Evolutionary conservation across 2,329 filamentous ascomycete genomes (phyloP).

Genomic region (Aciculosporium take): DNA sequence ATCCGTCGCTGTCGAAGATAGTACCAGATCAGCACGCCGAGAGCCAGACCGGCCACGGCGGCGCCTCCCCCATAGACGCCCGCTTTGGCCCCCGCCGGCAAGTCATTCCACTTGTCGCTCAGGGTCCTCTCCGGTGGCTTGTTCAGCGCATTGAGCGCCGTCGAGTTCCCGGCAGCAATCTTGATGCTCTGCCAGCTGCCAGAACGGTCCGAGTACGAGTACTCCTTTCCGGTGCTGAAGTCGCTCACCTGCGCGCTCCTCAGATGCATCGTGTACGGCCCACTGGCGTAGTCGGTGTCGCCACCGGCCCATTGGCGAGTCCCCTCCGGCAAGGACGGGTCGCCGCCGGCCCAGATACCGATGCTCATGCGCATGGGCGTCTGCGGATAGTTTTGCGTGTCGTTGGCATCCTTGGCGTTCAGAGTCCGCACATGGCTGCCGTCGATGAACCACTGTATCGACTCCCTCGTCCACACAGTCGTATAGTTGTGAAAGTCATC

Average conservation of each 20-base stretch:
- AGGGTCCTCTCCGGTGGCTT: conserved; percentile 27
- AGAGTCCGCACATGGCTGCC: conserved; percentile 49
- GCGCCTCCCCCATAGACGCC: conserved; percentile 36
- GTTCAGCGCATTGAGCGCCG: conserved; percentile 30
- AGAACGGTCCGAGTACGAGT: conserved; percentile 46
- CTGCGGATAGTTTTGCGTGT: conserved; percentile 54
- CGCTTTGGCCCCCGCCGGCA: conserved; percentile 35
- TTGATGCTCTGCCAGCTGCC: conserved; percentile 54
- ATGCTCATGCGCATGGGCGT: conserved; percentile 59
- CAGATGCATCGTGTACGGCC: conserved; percentile 62
- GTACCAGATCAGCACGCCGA: conserved; percentile 33
- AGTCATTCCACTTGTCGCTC: conserved; percentile 38
- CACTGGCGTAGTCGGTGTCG: conserved; percentile 47
- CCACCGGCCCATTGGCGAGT: conserved; percentile 60
- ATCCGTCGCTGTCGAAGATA: conserved; percentile 40
- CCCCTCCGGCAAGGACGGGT: conserved; percentile 37
- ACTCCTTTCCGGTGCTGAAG: conserved; percentile 49
- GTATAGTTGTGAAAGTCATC: conserved; percentile 62
- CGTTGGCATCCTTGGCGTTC: conserved; percentile 44
- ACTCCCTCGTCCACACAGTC: conserved; percentile 54
- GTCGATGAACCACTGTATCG: conserved; percentile 57
- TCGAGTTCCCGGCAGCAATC: conserved; percentile 40
- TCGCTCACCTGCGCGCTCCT: conserved; percentile 43
- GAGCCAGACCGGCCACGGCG: conserved; percentile 26
- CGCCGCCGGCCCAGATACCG: conserved; percentile 51